Conservation (phyloP, 768 basidiomycete species). For the Lenzites betulinus region DNA sequence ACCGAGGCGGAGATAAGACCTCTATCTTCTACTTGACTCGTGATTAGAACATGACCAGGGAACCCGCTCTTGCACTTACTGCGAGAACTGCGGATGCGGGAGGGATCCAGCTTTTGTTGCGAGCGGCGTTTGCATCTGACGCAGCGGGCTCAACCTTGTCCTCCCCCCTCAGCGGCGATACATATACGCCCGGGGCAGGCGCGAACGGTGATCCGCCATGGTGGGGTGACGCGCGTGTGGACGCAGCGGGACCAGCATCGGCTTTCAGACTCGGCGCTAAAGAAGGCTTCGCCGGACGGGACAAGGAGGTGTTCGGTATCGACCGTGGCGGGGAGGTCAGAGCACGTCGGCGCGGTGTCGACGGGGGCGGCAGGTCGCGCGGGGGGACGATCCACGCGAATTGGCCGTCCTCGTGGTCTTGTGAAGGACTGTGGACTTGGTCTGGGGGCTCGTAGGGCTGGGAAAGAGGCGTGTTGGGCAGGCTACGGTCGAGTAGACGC, state of each 20-base stretch:
- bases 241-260: neutral
- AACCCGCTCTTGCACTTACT: neutral
- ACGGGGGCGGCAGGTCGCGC: neutral
- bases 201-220: conserved; percentile 18
- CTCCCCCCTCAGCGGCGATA: conserved; percentile 33
- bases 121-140: neutral
- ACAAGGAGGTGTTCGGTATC: neutral
- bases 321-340: neutral
- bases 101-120: neutral
- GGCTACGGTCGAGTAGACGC: neutral
- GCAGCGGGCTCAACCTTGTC: neutral
- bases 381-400: conserved; percentile 12
- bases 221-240: too few relatives aligned
- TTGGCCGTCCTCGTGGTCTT: neutral
- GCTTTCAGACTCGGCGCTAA: too few relatives aligned
- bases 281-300: neutral
- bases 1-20: neutral
- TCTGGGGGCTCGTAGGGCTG: neutral
- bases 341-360: neutral
- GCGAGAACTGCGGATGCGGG: too few relatives aligned
- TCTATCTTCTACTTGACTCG: neutral
- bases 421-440: too few relatives aligned
- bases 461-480: neutral
- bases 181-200: conserved; percentile 27
- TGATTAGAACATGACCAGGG: too few relatives aligned